A percentile compares a stretch with the other conserved stretches of the same genome.
These are phyloP conservation scores for Auriscalpium microsporum DNA, from an alignment of 768 basidiomycete species.

Conservation along the genomic window DNA sequence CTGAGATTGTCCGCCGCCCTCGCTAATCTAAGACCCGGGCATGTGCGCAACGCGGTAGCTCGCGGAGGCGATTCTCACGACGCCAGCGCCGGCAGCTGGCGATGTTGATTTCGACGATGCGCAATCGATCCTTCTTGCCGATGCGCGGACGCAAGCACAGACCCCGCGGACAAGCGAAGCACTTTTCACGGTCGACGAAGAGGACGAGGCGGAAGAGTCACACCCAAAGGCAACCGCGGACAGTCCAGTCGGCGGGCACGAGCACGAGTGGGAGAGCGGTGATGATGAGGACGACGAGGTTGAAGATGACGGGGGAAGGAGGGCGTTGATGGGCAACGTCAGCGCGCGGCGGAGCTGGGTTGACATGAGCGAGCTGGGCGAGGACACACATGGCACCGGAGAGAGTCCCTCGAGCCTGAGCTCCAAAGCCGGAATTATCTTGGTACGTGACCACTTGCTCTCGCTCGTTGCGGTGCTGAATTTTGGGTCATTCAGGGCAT, in stretches of 20 bases:
- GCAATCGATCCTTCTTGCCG: constrained; percentile 30
- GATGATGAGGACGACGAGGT: constrained; percentile 19
- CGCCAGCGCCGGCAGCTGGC: constrained; percentile 27
- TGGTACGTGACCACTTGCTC: constrained; percentile 38
- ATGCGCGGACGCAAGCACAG: constrained; percentile 24
- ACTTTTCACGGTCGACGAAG: constrained; percentile 25
- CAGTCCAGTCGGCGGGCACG: constrained; percentile 9
- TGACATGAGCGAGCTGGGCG: constrained; percentile 4
- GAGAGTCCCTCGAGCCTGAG: constrained; percentile 36
- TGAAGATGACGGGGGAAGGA: constrained; percentile 6
- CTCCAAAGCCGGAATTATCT: constrained; percentile 80
- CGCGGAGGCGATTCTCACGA: constrained; percentile 76
- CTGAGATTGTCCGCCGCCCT: neutral
- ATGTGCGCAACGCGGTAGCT: constrained; percentile 28
- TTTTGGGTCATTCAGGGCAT: constrained; percentile 56
- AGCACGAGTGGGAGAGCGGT: constrained; percentile 21
- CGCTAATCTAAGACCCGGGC: neutral
- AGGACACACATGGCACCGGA: neutral
- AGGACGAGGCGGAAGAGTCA: constrained; percentile 11
- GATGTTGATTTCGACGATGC: constrained; percentile 22
- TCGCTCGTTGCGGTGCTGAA: too few relatives aligned
- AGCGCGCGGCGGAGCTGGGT: constrained; percentile 12
- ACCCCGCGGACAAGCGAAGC: constrained; percentile 15
- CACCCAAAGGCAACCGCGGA: constrained; percentile 5
- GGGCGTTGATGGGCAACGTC: constrained; percentile 10